phyloP scores from a whole-genome alignment of 768 basidiomycete species.

The Phaffia tasmanica region DNA sequence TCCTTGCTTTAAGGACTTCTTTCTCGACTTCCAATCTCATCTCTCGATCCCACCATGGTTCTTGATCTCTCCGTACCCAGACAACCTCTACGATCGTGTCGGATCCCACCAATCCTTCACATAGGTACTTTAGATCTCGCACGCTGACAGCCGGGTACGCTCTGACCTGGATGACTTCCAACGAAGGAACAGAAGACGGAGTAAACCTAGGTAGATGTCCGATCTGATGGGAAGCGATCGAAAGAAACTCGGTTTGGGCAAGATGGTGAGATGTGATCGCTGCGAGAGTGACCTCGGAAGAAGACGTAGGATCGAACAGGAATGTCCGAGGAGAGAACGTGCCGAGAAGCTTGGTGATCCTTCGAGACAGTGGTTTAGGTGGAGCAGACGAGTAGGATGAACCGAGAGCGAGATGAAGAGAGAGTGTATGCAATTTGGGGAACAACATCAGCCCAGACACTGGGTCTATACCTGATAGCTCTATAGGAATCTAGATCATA shows the following conservation, averaged over 20 bases:
- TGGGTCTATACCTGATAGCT: not conserved
- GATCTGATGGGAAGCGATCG: conserved; percentile 13
- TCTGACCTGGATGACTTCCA: too few relatives aligned
- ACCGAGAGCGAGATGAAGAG: conserved; percentile 8
- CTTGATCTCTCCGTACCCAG: too few relatives aligned
- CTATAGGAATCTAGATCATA: not conserved
- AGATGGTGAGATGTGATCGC: conserved; percentile 9
- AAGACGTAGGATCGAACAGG: not conserved
- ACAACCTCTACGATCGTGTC: too few relatives aligned
- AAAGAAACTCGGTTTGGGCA: not conserved
- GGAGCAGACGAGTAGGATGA: conserved; percentile 6
- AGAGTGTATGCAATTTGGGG: conserved; percentile 4
- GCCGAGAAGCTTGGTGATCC: conserved; percentile 13
- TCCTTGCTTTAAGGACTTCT: too few relatives aligned
- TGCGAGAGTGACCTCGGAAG: conserved; percentile 9
- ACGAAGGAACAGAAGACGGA: too few relatives aligned
- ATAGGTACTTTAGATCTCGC: too few relatives aligned
- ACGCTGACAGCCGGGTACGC: too few relatives aligned
- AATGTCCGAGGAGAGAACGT: conserved; percentile 11
- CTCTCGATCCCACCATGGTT: too few relatives aligned
- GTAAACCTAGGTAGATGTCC: conserved; percentile 12
- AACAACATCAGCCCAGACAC: not conserved
- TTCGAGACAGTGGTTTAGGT: conserved; percentile 19
- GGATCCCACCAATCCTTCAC: too few relatives aligned
- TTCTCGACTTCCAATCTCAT: too few relatives aligned